phyloP scores from a whole-genome alignment of 176 grass and related monocot genomes.

The Neostapfia colusana region DNA sequence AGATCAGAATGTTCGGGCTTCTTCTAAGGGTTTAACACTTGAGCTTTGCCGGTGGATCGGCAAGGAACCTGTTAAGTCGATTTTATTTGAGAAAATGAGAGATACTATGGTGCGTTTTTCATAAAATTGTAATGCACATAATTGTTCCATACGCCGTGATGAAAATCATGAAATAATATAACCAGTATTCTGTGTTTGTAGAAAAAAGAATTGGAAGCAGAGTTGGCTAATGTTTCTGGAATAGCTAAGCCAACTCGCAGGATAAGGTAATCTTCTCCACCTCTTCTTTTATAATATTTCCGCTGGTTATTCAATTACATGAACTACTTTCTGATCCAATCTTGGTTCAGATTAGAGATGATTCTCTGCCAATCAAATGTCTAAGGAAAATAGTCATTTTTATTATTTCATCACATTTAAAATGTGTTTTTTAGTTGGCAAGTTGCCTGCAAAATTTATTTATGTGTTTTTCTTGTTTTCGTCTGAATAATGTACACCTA shows the following conservation, averaged over 20 bases:
- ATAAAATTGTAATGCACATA: not conserved
- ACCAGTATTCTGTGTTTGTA: slow-evolving; percentile 47
- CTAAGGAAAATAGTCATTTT: not conserved
- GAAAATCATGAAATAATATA: slow-evolving; percentile 4
- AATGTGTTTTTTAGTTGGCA: not conserved
- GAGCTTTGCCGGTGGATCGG: slow-evolving; percentile 99
- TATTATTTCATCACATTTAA: not conserved
- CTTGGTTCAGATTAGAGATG: not conserved
- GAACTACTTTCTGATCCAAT: slow-evolving; percentile 3
- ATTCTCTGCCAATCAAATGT: not conserved
- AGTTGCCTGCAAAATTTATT: not conserved
- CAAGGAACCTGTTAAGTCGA: slow-evolving; percentile 92
- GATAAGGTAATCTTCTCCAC: slow-evolving; percentile 68
- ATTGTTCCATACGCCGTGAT: not conserved
- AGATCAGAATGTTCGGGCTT: slow-evolving; percentile 97
- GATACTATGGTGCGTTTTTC: slow-evolving; percentile 81
- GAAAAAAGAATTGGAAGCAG: slow-evolving; percentile 99
- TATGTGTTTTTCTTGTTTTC: not conserved
- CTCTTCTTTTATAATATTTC: not conserved
- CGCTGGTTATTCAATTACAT: not conserved
- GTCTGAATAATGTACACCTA: not conserved
- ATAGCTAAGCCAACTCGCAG: slow-evolving; percentile 86
- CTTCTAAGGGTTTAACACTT: slow-evolving; percentile 93
- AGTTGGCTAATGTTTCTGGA: slow-evolving; percentile 82
- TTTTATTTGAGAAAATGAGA: slow-evolving; percentile 99